phyloP scores from a whole-genome alignment of 1,284 basidiomycete genomes.

The Vanrija humicola region DNA sequence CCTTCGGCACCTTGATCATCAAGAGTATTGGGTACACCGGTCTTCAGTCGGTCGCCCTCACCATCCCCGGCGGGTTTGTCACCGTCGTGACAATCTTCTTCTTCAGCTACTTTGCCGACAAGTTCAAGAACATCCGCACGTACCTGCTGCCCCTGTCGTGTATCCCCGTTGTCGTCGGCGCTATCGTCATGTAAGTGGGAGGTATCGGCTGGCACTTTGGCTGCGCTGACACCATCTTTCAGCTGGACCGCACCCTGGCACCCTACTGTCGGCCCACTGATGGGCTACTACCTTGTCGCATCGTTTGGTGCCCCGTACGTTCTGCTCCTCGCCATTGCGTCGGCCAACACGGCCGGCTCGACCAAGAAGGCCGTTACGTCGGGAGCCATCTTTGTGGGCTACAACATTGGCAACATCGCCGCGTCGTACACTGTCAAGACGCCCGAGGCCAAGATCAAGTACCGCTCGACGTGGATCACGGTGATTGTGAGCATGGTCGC shows the following conservation, averaged over 20 bases:
- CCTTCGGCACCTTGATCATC: slow-evolving; percentile 53
- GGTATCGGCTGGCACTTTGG: neutral
- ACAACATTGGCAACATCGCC: slow-evolving; percentile 47
- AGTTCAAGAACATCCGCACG: slow-evolving; percentile 46
- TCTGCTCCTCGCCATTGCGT: slow-evolving; percentile 49
- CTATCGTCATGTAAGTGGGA: slow-evolving; percentile 29
- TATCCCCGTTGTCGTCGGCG: slow-evolving; percentile 53
- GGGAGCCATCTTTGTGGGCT: slow-evolving; percentile 50
- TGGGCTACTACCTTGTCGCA: slow-evolving; percentile 52
- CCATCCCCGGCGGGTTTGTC: slow-evolving; percentile 50
- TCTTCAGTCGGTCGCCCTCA: slow-evolving; percentile 50
- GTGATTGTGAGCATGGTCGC: slow-evolving; percentile 48
- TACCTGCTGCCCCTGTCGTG: slow-evolving; percentile 50
- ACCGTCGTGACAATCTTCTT: slow-evolving; percentile 51
- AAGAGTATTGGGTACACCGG: slow-evolving; percentile 51
- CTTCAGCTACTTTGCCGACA: slow-evolving; percentile 47
- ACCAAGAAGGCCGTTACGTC: slow-evolving; percentile 52
- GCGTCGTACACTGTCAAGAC: slow-evolving; percentile 46
- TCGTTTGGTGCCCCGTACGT: slow-evolving; percentile 54
- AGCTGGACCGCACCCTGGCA: slow-evolving; percentile 52
- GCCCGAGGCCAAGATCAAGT: slow-evolving; percentile 44
- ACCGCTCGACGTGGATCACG: slow-evolving; percentile 52
- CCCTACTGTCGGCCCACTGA: slow-evolving; percentile 50
- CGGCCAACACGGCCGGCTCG: slow-evolving; percentile 51
- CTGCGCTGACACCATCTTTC: slow-evolving; percentile 11